Evolutionary conservation across 1,284 basidiomycete genomes (phyloP), one percentile per base, ranked within the genome.

Genomic region (Somion occarium): DNA sequence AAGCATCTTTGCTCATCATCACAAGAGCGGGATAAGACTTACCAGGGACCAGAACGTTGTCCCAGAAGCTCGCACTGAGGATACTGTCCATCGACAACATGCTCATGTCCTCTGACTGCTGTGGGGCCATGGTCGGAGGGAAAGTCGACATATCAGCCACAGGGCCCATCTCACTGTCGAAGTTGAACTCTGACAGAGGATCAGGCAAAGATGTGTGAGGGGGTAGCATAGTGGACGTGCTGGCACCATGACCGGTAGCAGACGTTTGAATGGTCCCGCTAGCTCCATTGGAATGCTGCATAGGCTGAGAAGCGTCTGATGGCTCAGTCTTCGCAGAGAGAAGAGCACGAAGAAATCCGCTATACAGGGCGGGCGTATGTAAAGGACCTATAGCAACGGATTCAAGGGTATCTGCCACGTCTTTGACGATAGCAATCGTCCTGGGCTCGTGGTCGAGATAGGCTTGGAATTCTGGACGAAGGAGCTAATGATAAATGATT

Each of bases 361-460:
- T 85, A 71, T 97, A 96, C 49, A 96, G 75, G 3, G 88, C 84
- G 0, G 91, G 91, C 0, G 93, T 92, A 63, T 96, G 93, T 7
- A 80, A 72, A 1, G 84, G 73, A 60, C 86, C 85, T 42, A 82
- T 84, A 20, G 92, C 83, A 49, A 87, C 79, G 20, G 74, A 76
- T 60, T 92, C 90, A 24, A 95, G 76, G 0, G 83, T 75, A 56
- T 91, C 82, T 1, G 91, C 92, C 23, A 94, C 85, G 56, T 92
- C 88, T 48, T 82, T 85, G 42, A 90, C 86, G 25, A 93, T 72
- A n/a, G 71, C 65, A 24, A 93, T 68, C 5, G 86, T 89, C 55
- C 79, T 79, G 50, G 80, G 75, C 60, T 91, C 88, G 56, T 86
- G 79, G 23, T 91, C 83, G 19, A 87, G 73, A 69, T 85, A 92